These are phyloP conservation scores for Nannizzia gypsea DNA, from an alignment of 2,329 filamentous ascomycete genomes.

Conservation along the genomic window DNA sequence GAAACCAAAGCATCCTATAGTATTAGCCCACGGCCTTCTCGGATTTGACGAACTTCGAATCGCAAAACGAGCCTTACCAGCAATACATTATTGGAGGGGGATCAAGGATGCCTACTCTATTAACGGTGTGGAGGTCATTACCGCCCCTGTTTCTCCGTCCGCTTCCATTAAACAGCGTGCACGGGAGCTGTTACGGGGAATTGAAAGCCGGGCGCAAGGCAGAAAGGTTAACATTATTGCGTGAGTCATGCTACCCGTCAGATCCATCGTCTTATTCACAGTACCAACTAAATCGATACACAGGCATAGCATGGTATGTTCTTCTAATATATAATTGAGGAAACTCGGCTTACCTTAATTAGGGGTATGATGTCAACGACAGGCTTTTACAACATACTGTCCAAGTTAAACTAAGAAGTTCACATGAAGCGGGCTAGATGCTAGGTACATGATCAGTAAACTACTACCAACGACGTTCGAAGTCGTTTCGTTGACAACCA, in stretches of 20 bases:
- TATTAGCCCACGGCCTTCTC: conserved; percentile 53
- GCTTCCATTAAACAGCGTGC: conserved; percentile 49
- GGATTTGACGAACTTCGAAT: conserved; percentile 53
- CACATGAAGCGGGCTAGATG: conserved; percentile 45
- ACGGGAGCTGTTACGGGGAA: conserved; percentile 41
- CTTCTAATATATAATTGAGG: background rate
- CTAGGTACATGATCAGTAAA: conserved; percentile 52
- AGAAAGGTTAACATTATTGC: conserved; percentile 54
- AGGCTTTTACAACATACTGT: background rate
- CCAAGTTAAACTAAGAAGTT: background rate
- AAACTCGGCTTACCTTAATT: background rate
- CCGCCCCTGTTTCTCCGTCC: conserved; percentile 47
- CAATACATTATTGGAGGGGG: conserved; percentile 53
- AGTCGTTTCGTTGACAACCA: conserved; percentile 56
- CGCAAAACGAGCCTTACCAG: conserved; percentile 40
- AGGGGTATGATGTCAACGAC: background rate
- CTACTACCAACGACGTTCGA: conserved; percentile 55
- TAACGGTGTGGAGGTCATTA: conserved; percentile 50
- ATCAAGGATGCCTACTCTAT: conserved; percentile 47
- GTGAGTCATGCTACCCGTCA: conserved; percentile 29
- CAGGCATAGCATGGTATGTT: conserved; percentile 39
- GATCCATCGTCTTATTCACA: background rate
- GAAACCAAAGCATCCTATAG: conserved; percentile 45
- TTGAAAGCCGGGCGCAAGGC: conserved; percentile 42
- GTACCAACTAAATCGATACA: background rate